Evolutionary conservation across 1,284 basidiomycete species (phyloP), one percentile per base, ranked within the genome.

Genomic region (Ceratobasidium papillatum): DNA sequence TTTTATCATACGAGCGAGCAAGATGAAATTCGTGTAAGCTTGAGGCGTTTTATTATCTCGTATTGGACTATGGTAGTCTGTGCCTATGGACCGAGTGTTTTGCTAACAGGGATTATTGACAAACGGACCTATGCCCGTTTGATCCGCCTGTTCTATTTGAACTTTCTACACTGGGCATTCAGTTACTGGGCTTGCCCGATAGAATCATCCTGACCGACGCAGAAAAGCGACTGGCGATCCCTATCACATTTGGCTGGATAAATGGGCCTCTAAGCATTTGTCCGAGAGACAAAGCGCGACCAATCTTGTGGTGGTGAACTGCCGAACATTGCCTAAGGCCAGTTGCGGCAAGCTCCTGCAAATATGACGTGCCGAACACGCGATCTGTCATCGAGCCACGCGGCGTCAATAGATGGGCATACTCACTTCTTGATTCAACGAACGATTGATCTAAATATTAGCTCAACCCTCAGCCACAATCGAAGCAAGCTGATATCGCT

Each of bases 401-500:
- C 61, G 43, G 41, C 22, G 34, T 11, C 61, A 59, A 59, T 59
- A 47, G 11, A 47, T 59, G 56, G 56, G 32, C 19, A 9, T 34
- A 59, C 36, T 59, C 56, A 25, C 17, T 38, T 59, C 36, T 59
- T 59, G 56, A 59, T 59, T 59, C 56, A 59, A 59, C 56, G 38
- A 41, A 38, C 32, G 56, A 32, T 63, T 63, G 61, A 63, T 63
- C 43, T 45, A n/a, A 63, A 63, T 43, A 63, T 63, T 43, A 47
- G 38, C 27, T 30, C 61, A 63, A 43, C 61, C 61, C 61, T 63
- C 61, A 63, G 61, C 61, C 61, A 63, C 61, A 63, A 63, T 63
- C 61, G 61, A 63, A 63, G 61, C 61, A 30, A 4, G 32, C n/a
- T 47, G 43, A 63, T 63, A 43, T 63, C 61, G 38, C 61, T 45